phyloP scores from a whole-genome alignment of 768 basidiomycete genomes.

The Leccinum disarticulatum region DNA sequence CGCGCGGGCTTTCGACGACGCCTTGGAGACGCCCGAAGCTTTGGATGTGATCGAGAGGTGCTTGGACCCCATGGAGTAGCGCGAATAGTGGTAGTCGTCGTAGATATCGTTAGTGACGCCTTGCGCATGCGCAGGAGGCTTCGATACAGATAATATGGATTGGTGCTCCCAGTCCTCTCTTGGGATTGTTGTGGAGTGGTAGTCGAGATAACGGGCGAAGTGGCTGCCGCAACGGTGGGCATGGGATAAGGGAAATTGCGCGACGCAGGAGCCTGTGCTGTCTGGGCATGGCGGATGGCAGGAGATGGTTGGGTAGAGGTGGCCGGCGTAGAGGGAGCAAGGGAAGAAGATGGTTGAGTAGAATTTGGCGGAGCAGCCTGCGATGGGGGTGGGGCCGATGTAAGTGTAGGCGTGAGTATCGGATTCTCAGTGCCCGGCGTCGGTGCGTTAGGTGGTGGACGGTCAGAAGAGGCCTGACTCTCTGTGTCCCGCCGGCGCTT shows the following conservation, averaged over 20 bases:
- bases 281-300: constrained; percentile 31
- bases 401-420: constrained; percentile 14
- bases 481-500: constrained; percentile 58
- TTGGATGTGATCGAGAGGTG: constrained; percentile 22
- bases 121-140: constrained; percentile 22
- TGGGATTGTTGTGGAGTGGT: constrained; percentile 38
- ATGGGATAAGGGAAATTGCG: constrained; percentile 62
- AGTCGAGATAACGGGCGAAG: constrained; percentile 54
- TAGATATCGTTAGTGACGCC: constrained; percentile 64
- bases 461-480: constrained; percentile 29
- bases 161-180: constrained; percentile 29
- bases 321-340: constrained; percentile 30
- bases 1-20: constrained; percentile 24
- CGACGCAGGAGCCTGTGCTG: constrained; percentile 26
- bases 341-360: constrained; percentile 25
- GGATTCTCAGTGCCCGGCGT: constrained; percentile 22
- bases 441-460: constrained; percentile 22
- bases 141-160: constrained; percentile 55
- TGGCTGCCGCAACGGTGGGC: constrained; percentile 66
- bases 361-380: constrained; percentile 33
- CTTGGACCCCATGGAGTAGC: constrained; percentile 49
- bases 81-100: constrained; percentile 76
- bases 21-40: constrained; percentile 23
- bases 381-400: constrained; percentile 28
- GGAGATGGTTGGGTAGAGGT: constrained; percentile 38